Conservation (phyloP, 2,329 filamentous ascomycete genomes). For the Domatiomyces globalis region DNA sequence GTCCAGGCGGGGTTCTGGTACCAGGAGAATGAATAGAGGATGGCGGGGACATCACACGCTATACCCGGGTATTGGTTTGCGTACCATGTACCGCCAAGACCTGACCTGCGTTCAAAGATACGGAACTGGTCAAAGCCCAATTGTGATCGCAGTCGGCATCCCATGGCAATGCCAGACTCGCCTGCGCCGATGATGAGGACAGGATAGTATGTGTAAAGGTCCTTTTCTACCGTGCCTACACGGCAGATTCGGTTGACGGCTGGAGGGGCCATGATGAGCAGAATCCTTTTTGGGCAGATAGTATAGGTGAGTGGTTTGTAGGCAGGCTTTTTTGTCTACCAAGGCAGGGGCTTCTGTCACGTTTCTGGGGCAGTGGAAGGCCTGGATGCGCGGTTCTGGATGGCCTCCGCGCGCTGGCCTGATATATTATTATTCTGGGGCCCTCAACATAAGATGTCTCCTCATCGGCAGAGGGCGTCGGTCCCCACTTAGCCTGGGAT, state of each 20-base stretch:
- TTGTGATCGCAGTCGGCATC: constrained; percentile 43
- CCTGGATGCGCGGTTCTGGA: too few relatives aligned
- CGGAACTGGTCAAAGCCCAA: constrained; percentile 45
- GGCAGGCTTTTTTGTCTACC: too few relatives aligned
- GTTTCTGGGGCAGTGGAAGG: too few relatives aligned
- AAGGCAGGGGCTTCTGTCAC: too few relatives aligned
- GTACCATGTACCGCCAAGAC: constrained; percentile 51
- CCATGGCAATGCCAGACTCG: constrained; percentile 48
- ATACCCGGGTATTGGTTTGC: constrained; percentile 47
- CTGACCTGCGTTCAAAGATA: constrained; percentile 45
- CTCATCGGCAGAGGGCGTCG: too few relatives aligned
- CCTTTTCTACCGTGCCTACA: constrained; percentile 25
- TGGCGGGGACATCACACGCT: constrained; percentile 44
- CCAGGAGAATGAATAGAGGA: constrained; percentile 45
- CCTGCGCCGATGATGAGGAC: constrained; percentile 48
- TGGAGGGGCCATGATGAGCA: constrained; percentile 9
- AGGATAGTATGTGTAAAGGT: constrained; percentile 33
- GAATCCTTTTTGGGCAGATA: neutral
- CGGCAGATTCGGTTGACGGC: constrained; percentile 26
- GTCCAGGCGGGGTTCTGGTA: constrained; percentile 40
- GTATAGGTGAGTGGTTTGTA: too few relatives aligned
- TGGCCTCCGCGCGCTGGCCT: too few relatives aligned
- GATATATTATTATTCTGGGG: too few relatives aligned
- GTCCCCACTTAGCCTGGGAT: too few relatives aligned
- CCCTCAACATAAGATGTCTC: too few relatives aligned